Conservation (phyloP, 306 rosid species). For the Quercus dentata region DNA sequence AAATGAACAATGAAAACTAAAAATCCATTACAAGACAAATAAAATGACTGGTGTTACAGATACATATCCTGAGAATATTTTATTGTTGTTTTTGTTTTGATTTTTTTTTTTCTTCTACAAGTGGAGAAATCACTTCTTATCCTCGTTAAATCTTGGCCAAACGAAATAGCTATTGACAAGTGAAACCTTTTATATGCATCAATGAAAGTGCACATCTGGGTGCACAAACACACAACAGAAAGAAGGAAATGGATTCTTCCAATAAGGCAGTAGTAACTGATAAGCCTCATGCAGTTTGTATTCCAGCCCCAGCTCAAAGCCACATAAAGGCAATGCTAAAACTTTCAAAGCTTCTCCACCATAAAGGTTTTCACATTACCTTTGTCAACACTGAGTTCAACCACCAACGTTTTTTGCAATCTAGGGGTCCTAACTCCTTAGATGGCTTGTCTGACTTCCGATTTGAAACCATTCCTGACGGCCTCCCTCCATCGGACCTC, state of each 20-base stretch:
- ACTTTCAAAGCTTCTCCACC: conserved; percentile 13
- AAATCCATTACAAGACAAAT: too few species aligned
- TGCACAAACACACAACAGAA: too few species aligned
- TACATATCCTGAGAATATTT: too few species aligned
- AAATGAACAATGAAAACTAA: too few species aligned
- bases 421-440: not conserved
- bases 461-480: conserved; percentile 14
- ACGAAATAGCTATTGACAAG: too few species aligned
- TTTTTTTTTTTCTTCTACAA: too few species aligned
- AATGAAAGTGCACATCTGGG: too few species aligned
- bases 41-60: too few species aligned
- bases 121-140: too few species aligned
- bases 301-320: conserved; percentile 7
- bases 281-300: conserved; percentile 13
- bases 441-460: not conserved
- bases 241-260: not conserved
- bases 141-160: too few species aligned
- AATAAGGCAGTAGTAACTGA: not conserved
- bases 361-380: conserved; percentile 8
- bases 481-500: not conserved
- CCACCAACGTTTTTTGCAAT: conserved; percentile 1
- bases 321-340: conserved; percentile 13
- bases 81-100: too few species aligned
- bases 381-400: conserved; percentile 16
- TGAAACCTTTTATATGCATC: too few species aligned